These are phyloP conservation scores for Candida succiphila DNA, from an alignment of 805 yeast species.

Conservation along the genomic window DNA sequence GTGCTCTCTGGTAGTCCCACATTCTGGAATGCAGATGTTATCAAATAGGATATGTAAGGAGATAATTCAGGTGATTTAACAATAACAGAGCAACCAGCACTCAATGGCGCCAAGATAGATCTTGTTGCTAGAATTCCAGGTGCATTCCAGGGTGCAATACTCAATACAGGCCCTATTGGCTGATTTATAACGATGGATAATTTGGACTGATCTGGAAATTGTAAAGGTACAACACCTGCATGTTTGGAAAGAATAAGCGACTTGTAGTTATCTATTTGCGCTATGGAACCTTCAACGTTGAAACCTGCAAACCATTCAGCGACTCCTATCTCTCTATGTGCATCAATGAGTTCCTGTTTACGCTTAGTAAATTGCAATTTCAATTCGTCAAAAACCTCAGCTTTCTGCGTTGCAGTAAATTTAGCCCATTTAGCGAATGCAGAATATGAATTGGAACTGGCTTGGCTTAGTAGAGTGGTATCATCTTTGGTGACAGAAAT, in stretches of 20 bases:
- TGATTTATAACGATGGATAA: slow-evolving; percentile 20
- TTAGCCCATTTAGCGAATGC: slow-evolving; percentile 14
- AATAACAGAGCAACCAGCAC: slow-evolving; percentile 40
- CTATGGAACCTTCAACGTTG: slow-evolving; percentile 21
- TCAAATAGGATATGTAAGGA: slow-evolving; percentile 22
- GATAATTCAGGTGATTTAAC: slow-evolving; percentile 31
- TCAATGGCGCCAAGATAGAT: slow-evolving; percentile 32
- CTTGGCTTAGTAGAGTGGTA: background rate
- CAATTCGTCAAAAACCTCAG: slow-evolving; percentile 5
- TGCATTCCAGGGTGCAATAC: slow-evolving; percentile 41
- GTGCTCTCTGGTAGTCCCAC: slow-evolving; percentile 30
- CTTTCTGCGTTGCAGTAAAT: slow-evolving; percentile 4
- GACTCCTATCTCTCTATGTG: slow-evolving; percentile 25
- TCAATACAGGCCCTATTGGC: slow-evolving; percentile 36
- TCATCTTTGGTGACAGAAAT: slow-evolving; percentile 1
- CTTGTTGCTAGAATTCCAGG: slow-evolving; percentile 31
- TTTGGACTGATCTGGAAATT: slow-evolving; percentile 4
- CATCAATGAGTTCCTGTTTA: slow-evolving; percentile 9
- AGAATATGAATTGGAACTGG: slow-evolving; percentile 6
- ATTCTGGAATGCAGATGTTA: slow-evolving; percentile 23
- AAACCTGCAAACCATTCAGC: slow-evolving; percentile 27
- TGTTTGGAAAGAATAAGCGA: slow-evolving; percentile 9
- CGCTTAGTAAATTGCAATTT: slow-evolving; percentile 2
- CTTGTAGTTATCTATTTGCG: slow-evolving; percentile 22
- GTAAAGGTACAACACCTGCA: slow-evolving; percentile 13